Evolutionary conservation across 2,329 filamentous ascomycete genomes (phyloP), one percentile per base, ranked within the genome.

Genomic region (Achaetomium macrosporum): DNA sequence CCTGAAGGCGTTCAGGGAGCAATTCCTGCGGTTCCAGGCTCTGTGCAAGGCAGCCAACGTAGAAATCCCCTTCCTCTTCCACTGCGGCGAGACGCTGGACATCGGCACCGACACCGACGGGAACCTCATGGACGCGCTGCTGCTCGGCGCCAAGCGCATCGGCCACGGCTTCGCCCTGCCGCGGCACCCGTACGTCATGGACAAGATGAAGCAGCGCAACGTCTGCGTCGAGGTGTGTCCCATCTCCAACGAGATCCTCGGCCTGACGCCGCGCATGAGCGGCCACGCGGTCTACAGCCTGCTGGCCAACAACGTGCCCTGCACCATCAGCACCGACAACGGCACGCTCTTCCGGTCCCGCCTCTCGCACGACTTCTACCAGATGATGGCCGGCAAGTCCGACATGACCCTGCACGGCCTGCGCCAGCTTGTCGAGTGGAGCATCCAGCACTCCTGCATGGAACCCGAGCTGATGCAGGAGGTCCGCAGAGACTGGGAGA

Each of bases 221-320:
- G 78, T 90, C 33, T 88, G 85, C 59, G 73, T 90, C n/a, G 87
- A 90, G 69, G 71, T 87, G 1, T 90, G 87, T 60, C 87, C 86
- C 0, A 88, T 89, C 46, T 89, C 85, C 1, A 90, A 90, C 63
- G 87, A 90, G 71, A 73, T 90, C 0, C 70, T 90, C 16, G 85
- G 87, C 33, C 74, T 90, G 16, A 87, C 84, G 47, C 77, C 82
- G 9, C 76, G 80, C 42, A 76, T 83, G 52, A 76, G 77, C 36
- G 83, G 85, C 12, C 87, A 90, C 61, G 70, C 83, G 15, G 80
- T 85, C 65, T 87, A 88, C 37, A 73, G 76, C 56, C 71, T 90
- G 20, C 72, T 90, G 50, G 85, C 85, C n/a, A 83, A 85, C 50
- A 81, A 85, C 36, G 78, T 90, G 46, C 84, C 85, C 45, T 90